Evolutionary conservation across 2,329 filamentous ascomycete species (phyloP), one percentile per base, ranked within the genome.

Genomic region (Lomentospora prolificans): DNA sequence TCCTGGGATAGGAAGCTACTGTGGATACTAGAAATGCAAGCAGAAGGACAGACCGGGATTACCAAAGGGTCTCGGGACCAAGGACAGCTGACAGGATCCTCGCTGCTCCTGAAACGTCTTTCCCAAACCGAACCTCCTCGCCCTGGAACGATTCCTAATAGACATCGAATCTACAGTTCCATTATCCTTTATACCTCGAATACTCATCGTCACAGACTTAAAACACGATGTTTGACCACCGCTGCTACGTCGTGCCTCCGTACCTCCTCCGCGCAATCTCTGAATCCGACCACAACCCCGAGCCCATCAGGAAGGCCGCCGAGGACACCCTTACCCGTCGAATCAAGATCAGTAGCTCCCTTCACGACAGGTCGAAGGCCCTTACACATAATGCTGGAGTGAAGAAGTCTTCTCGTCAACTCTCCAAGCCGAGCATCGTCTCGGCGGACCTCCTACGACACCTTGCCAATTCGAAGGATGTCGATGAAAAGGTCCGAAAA

Each of bases 201-300:
- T n/a, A n/a, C n/a, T n/a, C n/a, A n/a, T n/a, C n/a, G n/a, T n/a
- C n/a, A 12, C 30, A 33, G 30, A 33, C n/a, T n/a, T 33, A 33
- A 33, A 7, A 7, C 30, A 12, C 30, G 7, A 54, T 54, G 52
- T 50, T 30, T 41, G 53, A 55, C 53, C 41, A 55, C 52, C 63
- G 61, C 56, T 75, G 72, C 63, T 71, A 65, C 57, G 70, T 75
- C 57, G 69, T 77, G 3, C 75, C 75, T 19, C 75, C 75, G 19
- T 72, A 78, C 56, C 67, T 78, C 9, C 68, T 78, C 22, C 65
- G 62, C 30, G 68, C 67, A 55, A 75, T 78, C 53, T 70, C 71
- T 31, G 65, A 73, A 51, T 70, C 69, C 36, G 59, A 66, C 3
- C 58, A 60, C 57, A 74, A 74, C 36, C 63, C 69, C 2, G 66